Conservation (phyloP, 1,284 basidiomycete genomes). For the Apiotrichum domesticum region DNA sequence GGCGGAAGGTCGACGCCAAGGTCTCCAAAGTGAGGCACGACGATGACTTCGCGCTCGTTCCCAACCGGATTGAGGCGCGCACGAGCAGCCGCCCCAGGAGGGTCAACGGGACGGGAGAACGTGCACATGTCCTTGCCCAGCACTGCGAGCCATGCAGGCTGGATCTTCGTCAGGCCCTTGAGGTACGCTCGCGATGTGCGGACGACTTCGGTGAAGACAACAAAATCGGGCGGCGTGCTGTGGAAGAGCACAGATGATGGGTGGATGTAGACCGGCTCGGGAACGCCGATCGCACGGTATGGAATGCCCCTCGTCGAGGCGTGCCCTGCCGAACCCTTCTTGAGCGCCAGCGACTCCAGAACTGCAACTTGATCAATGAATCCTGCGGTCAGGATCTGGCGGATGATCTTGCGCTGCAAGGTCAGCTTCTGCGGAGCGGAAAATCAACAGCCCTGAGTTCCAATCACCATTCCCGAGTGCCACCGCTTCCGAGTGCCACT, state of each 20-base stretch:
- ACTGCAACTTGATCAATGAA: constrained; percentile 96
- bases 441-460: too few species aligned
- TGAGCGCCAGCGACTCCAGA: constrained; percentile 73
- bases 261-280: constrained; percentile 88
- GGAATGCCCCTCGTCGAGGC: constrained; percentile 71
- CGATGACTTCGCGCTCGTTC: constrained; percentile 52
- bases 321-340: constrained; percentile 54
- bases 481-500: too few species aligned
- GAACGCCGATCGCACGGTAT: constrained; percentile 75
- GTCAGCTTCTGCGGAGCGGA: not conserved
- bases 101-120: constrained; percentile 77
- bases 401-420: constrained; percentile 74
- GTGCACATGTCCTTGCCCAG: constrained; percentile 77
- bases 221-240: constrained; percentile 71
- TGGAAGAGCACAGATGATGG: constrained; percentile 75
- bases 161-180: constrained; percentile 80
- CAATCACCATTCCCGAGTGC: too few species aligned
- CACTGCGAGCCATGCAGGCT: constrained; percentile 79
- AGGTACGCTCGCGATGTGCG: constrained; percentile 66
- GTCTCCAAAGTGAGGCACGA: constrained; percentile 74
- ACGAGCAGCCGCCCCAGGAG: constrained; percentile 45
- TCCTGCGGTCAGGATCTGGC: constrained; percentile 79
- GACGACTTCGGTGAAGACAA: constrained; percentile 78
- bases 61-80: constrained; percentile 11
- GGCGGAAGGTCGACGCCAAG: constrained; percentile 78